These are phyloP conservation scores for Boletus eberwhitei DNA, from an alignment of 768 basidiomycete genomes.

Conservation along the genomic window DNA sequence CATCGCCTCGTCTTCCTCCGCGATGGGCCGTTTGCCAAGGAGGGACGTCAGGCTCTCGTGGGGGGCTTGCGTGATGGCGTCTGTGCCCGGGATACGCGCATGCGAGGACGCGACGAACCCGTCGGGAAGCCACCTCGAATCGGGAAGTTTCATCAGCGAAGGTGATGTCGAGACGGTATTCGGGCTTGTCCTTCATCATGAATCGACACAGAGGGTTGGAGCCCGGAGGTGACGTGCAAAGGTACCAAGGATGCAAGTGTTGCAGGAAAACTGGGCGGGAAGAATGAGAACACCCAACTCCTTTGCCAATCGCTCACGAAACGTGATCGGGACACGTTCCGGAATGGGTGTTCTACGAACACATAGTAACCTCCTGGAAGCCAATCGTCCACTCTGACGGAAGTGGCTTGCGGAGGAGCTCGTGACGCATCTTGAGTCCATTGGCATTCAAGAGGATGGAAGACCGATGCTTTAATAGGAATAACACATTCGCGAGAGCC, in stretches of 20 bases:
- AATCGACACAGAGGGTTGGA: conserved; percentile 2
- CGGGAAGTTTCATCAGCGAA: conserved; percentile 48
- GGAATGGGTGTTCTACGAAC: too few relatives aligned
- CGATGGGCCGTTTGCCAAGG: conserved; percentile 61
- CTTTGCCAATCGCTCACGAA: too few relatives aligned
- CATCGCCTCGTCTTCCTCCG: conserved; percentile 40
- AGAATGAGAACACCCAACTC: too few relatives aligned
- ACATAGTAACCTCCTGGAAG: too few relatives aligned
- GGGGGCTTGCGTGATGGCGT: conserved; percentile 52
- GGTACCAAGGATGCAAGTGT: neutral
- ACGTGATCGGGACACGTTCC: too few relatives aligned
- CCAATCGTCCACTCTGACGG: too few relatives aligned
- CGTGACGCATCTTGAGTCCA: too few relatives aligned
- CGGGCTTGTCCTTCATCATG: conserved; percentile 24
- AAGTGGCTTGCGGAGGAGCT: too few relatives aligned
- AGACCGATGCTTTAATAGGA: too few relatives aligned
- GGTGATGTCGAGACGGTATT: conserved; percentile 61
- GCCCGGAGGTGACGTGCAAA: neutral
- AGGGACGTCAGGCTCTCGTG: conserved; percentile 68
- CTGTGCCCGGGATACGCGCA: conserved; percentile 38
- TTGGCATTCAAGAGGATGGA: too few relatives aligned
- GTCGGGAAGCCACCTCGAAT: conserved; percentile 14
- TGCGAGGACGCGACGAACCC: conserved; percentile 24
- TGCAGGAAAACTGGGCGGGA: too few relatives aligned
- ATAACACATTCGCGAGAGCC: too few relatives aligned